Base-by-base conservation (phyloP, 2,329 filamentous ascomycete genomes). In the Fusarium oxysporum region DNA sequence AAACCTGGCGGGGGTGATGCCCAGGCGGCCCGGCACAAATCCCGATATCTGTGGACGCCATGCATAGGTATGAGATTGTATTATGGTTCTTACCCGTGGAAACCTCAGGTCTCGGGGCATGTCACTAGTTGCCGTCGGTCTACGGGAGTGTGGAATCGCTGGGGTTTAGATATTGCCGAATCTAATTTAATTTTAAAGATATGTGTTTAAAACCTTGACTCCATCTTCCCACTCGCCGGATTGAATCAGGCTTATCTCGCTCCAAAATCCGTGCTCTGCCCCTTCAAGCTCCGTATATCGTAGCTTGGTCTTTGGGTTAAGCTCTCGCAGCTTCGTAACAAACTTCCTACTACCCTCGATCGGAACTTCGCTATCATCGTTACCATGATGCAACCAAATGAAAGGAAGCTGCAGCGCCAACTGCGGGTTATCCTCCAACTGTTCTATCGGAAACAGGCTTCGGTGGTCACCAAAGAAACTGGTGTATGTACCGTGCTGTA, bases 81-180 rank as follows among this genome's bases (percentile, higher is more conserved):
- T 16, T 35, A 3, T 8, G 33, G 14, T 16, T 35, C 14, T 35
- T 14, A 35, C 33, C 14, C 6, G 1, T 1, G 2, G 14, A 16
- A 35, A 16, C 13, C 6, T 2, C 33, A 9, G 33, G 33, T 25
- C 5, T 25, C 25, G 25, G 25, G 25, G 25, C 5, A 25, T 25
- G 5, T 25, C 25, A 6, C 25, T 25, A 25, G 25, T 5, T 25
- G 25, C 6, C 25, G 25, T 25, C 25, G 6, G 25, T 25, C 25
- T 25, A 25, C 25, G 6, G 14, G 4, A 8, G 28, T 33, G 32
- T 14, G 12, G 13, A 14, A 6, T 11, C 13, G 14, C 13, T 21
- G 8, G 2, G 6, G 0, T 8, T 6, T 5, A 2, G 5, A 10
- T 33, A 13, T 23, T 16, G 3, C 16, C 5, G 6, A 50, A 19